phyloP scores from a whole-genome alignment of 345 rosid genomes.

The sweet orange (Citrus sinensis) region DNA sequence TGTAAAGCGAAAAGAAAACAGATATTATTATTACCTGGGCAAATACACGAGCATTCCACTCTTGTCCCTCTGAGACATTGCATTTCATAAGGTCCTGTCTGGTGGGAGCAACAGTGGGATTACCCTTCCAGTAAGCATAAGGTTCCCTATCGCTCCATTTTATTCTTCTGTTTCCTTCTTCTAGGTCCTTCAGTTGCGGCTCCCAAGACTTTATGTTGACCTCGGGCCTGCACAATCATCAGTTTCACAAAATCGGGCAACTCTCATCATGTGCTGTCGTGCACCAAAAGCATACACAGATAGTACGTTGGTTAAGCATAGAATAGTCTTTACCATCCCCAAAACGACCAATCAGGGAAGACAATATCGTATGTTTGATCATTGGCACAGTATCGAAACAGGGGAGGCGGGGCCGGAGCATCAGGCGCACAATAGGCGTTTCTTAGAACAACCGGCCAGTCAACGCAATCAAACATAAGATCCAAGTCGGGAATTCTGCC shows the following conservation, averaged over 20 bases:
- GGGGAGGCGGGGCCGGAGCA: constrained; percentile 46
- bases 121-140: constrained; percentile 93
- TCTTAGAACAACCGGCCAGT: constrained; percentile 55
- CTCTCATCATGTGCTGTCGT: neutral
- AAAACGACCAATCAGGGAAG: constrained; percentile 94
- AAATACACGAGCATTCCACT: constrained; percentile 89
- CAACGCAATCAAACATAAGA: constrained; percentile 82
- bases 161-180: constrained; percentile 44
- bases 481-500: constrained; percentile 80
- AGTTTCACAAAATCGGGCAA: neutral
- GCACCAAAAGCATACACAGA: no score
- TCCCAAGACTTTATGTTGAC: constrained; percentile 75
- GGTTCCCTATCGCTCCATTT: constrained; percentile 69
- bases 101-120: constrained; percentile 63
- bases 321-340: constrained; percentile 72
- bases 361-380: constrained; percentile 51
- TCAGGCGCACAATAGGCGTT: constrained; percentile 31
- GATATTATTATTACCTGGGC: constrained; percentile 41
- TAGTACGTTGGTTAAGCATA: no score
- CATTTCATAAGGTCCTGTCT: constrained; percentile 75
- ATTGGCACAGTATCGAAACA: constrained; percentile 75
- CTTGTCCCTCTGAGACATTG: constrained; percentile 56
- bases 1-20: neutral
- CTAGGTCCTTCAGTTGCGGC: constrained; percentile 38
- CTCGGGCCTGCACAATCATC: constrained; percentile 56